These are phyloP conservation scores for Moniliella sp. DNA, from an alignment of 1,284 basidiomycete genomes.

Conservation along the genomic window DNA sequence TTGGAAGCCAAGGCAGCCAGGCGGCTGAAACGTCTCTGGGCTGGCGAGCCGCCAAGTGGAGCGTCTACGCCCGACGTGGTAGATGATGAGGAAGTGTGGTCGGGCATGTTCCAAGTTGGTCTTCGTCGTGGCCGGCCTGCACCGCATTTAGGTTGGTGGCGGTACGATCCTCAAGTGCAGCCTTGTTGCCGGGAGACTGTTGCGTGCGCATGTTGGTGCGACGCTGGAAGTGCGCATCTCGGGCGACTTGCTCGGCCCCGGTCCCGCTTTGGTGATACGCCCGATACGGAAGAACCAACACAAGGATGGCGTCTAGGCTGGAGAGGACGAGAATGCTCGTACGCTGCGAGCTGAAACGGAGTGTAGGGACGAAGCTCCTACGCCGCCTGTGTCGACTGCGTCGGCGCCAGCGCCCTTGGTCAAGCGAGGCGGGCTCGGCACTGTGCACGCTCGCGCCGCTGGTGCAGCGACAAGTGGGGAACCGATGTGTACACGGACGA, in stretches of 20 bases:
- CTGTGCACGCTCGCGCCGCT: constrained; percentile 23
- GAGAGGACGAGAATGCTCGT: constrained; percentile 21
- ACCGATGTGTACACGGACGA: constrained; percentile 45
- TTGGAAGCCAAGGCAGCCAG: neutral
- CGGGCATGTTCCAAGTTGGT: neutral
- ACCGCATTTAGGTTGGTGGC: constrained; percentile 22
- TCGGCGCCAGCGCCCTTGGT: too few relatives aligned
- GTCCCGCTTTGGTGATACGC: neutral
- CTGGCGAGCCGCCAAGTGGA: neutral
- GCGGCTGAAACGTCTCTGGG: neutral
- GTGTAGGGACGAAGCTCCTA: too few relatives aligned
- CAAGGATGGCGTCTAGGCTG: constrained; percentile 13
- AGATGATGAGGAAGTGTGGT: neutral
- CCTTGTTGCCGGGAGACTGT: constrained; percentile 23
- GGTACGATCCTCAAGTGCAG: constrained; percentile 19
- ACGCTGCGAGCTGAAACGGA: constrained; percentile 21
- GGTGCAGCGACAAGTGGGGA: constrained; percentile 37
- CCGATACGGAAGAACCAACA: neutral
- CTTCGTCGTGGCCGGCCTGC: constrained; percentile 20
- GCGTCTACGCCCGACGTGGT: too few relatives aligned
- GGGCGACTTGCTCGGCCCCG: constrained; percentile 10
- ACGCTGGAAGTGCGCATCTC: constrained; percentile 28
- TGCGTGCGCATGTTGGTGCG: constrained; percentile 23
- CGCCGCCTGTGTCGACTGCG: too few relatives aligned
- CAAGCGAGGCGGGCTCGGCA: constrained; percentile 8